Evolutionary conservation across 1,284 basidiomycete genomes (phyloP), one percentile per base, ranked within the genome.

Genomic region (Papiliotrema nemorosa): DNA sequence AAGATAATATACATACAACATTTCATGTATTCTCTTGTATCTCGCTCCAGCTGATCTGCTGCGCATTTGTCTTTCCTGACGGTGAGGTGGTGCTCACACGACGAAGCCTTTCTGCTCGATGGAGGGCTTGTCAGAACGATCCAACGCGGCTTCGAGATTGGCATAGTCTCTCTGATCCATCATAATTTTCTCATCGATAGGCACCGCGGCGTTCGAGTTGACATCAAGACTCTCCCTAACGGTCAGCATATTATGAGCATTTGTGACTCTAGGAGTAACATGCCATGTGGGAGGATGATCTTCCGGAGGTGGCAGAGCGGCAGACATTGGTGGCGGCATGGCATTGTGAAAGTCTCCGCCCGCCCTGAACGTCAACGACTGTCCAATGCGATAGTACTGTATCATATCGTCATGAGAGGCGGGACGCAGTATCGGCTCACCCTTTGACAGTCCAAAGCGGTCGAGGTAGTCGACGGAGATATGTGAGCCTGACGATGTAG

Each of bases 251-350:
- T 34, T 34, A 9, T 34, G 31, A 9, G 31, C 31, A 34, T n/a
- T 34, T 34, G 31, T n/a, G 20, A 26, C 24, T 42, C 40, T 12
- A 18, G 12, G 12, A 42, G 40, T 9, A 26, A 16, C 51, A 16
- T 52, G 42, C 44, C 64, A 66, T n/a, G 55, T 53, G 39, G 64
- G 64, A 18, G 58, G 64, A 10, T 62, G 60, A 16, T 60, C 55
- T 1, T 27, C 36, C 13, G 44, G 34, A 3, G 54, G 58, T 3
- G 56, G 53, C 21, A 62, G 29, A 27, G 57, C 59, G 21, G 57
- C 57, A 21, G 57, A 57, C 5, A 43, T 39, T 1, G 50, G 53
- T 6, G 44, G 52, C 21, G 18, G 49, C 27, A 16, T 21, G 14
- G 42, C 26, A 12, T 54, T 26, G 29, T 53, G 48, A 31, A 55